These are phyloP conservation scores for Phytophthora sp. DNA, from an alignment of 352 stramenopile species.

Conservation along the genomic window DNA sequence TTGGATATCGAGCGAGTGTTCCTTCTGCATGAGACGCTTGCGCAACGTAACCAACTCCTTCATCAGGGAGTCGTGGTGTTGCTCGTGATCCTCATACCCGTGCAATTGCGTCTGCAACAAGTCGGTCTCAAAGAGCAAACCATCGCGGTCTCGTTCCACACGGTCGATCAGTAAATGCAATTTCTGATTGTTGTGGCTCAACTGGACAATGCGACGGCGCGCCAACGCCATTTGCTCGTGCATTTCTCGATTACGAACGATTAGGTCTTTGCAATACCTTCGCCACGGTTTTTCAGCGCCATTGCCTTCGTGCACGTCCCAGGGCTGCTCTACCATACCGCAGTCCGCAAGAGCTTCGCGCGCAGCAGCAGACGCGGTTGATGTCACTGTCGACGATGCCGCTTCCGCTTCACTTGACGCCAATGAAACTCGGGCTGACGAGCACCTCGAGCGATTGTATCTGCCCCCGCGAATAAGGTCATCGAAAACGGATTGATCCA, in stretches of 20 bases:
- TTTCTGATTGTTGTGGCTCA: conserved; percentile 86
- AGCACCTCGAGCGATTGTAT: conserved; percentile 15
- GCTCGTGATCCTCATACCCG: conserved; percentile 68
- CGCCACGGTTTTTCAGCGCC: conserved; percentile 61
- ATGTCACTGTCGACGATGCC: conserved; percentile 22
- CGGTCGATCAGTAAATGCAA: conserved; percentile 82
- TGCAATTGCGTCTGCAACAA: conserved; percentile 77
- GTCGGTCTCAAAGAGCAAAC: conserved; percentile 84
- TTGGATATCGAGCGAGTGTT: conserved; percentile 20
- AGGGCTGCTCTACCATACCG: conserved; percentile 25
- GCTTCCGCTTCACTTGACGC: conserved; percentile 25
- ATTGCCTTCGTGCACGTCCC: conserved; percentile 19
- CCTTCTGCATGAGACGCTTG: conserved; percentile 46
- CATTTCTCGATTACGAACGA: conserved; percentile 76
- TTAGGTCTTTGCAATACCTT: conserved; percentile 77
- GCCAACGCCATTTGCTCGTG: conserved; percentile 75
- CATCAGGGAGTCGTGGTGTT: conserved; percentile 73
- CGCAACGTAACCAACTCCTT: conserved; percentile 60
- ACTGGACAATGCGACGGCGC: conserved; percentile 62
- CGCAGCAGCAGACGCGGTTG: conserved; percentile 12
- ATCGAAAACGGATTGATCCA: conserved; percentile 26
- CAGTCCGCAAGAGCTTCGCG: conserved; percentile 23
- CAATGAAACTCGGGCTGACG: conserved; percentile 15
- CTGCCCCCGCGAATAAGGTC: conserved; percentile 16
- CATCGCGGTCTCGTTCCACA: conserved; percentile 85